Base-by-base conservation (phyloP, 805 yeast genomes). In the Wickerhamiella hasegawae region DNA sequence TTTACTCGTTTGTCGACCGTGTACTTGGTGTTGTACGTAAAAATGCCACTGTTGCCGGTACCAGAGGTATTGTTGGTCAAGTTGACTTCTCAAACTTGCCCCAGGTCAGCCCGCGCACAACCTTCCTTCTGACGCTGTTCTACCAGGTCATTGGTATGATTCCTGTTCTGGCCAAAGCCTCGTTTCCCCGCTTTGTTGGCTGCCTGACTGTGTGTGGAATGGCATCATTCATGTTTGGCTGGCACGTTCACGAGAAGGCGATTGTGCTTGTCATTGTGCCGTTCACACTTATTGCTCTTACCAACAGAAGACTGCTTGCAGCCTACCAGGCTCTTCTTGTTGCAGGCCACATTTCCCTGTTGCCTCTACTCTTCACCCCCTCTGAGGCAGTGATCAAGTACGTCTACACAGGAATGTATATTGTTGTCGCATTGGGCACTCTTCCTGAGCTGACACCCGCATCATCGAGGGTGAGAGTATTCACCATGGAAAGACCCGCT, bases 211-310 rank as follows among this genome's bases (percentile, higher is more conserved):
- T 87, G 32, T 87, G 97, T 57, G 97, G 92, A 3, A 82, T 72
- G 58, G 75, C 94, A 0, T 79, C 94, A 2, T 90, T 81, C 51
- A 58, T 90, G 33, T 90, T 90, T 57, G 98, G 99, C 4, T 90
- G 97, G 96, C 97, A 90, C 51, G 98, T 90, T 18, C 98, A 90
- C 59, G 98, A 90, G 57, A 90, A 90, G 65, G 97, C 97, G 0
- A 72, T 90, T n/a, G 66, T 90, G 65, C 55, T 85, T 16, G 76
- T 87, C 3, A 78, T 90, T 6, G 69, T 90, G 45, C 99, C 99
- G 1, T 74, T 82, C 54, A 68, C 90, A 5, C 76, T 90, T 52
- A 56, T 85, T 19, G 78, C 76, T 3, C 64, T 74, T 11, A 63
- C 69, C 26, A 94, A 83, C 49, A 66, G 76, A 40, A 66, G 92